Conservation (phyloP, 345 rosid genomes). For the Bretschneidera sinensis region DNA sequence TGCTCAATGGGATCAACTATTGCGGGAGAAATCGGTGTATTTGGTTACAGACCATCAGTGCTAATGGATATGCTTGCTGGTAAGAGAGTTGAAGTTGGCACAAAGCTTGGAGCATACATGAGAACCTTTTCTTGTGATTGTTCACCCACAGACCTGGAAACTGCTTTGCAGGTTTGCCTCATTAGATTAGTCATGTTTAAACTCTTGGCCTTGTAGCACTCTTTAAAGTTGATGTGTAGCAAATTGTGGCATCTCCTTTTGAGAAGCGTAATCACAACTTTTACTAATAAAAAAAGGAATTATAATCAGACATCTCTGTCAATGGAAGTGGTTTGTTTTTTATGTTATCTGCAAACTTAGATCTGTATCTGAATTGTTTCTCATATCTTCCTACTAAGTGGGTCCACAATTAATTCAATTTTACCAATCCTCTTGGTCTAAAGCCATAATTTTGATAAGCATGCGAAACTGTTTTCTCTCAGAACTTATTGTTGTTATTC, state of each 20-base stretch:
- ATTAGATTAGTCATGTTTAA: conserved; percentile 8
- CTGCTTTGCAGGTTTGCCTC: conserved; percentile 84
- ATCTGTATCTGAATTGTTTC: no score
- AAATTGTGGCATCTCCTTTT: background rate
- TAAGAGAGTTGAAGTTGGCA: conserved; percentile 87
- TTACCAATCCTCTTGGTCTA: background rate
- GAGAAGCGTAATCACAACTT: background rate
- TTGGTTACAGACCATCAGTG: conserved; percentile 82
- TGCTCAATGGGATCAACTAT: conserved; percentile 82
- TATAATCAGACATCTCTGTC: no score
- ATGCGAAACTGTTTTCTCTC: no score
- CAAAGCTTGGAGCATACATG: conserved; percentile 72
- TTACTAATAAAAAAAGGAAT: background rate
- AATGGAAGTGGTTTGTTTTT: no score
- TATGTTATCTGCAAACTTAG: no score
- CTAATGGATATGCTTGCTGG: conserved; percentile 95
- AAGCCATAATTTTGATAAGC: no score
- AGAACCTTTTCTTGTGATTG: conserved; percentile 84
- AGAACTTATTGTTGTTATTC: background rate
- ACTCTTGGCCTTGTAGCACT: background rate
- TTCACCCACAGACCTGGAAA: conserved; percentile 85
- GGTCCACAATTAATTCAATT: background rate
- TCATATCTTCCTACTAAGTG: background rate
- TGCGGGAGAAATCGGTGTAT: conserved; percentile 89
- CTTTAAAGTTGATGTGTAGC: background rate